Evolutionary conservation across 78 protist species (phyloP).

Genomic region (Dictyostelium brefeldianum): DNA sequence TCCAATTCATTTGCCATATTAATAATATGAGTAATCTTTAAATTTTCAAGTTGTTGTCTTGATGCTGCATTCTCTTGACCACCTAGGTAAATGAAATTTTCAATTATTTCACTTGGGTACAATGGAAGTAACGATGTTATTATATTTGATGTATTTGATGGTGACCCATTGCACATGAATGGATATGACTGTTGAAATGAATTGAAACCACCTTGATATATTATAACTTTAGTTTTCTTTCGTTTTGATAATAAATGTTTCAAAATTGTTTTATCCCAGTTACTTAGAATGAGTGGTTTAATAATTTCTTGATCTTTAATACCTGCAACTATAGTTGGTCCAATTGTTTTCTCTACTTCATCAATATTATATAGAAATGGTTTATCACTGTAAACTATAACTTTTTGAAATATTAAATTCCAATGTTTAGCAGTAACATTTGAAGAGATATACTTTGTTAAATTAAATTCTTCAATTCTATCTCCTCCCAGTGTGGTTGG

Average conservation of each 20-base stretch:
- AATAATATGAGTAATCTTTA: slow-evolving; percentile 76
- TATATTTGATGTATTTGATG: neutral
- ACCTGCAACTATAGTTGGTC: too few relatives aligned
- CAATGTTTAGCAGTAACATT: slow-evolving; percentile 25
- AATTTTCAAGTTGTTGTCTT: slow-evolving; percentile 31
- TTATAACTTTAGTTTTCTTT: slow-evolving; percentile 12
- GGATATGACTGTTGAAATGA: slow-evolving; percentile 34
- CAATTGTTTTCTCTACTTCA: neutral
- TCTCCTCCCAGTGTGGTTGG: neutral
- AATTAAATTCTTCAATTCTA: neutral
- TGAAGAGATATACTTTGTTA: slow-evolving; percentile 26
- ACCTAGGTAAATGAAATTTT: slow-evolving; percentile 66
- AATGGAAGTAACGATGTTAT: neutral
- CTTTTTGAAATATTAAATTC: slow-evolving; percentile 30
- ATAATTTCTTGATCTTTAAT: neutral
- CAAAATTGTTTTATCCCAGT: slow-evolving; percentile 23
- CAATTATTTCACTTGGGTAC: slow-evolving; percentile 61
- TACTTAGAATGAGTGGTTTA: neutral
- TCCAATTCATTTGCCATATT: slow-evolving; percentile 82
- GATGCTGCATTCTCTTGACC: slow-evolving; percentile 40
- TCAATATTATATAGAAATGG: neutral
- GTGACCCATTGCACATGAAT: slow-evolving; percentile 22
- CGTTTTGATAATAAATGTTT: neutral
- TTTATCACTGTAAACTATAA: slow-evolving; percentile 18
- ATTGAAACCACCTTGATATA: slow-evolving; percentile 32